phyloP scores from a whole-genome alignment of 306 rosid genomes.

The Prunus fruticosa region DNA sequence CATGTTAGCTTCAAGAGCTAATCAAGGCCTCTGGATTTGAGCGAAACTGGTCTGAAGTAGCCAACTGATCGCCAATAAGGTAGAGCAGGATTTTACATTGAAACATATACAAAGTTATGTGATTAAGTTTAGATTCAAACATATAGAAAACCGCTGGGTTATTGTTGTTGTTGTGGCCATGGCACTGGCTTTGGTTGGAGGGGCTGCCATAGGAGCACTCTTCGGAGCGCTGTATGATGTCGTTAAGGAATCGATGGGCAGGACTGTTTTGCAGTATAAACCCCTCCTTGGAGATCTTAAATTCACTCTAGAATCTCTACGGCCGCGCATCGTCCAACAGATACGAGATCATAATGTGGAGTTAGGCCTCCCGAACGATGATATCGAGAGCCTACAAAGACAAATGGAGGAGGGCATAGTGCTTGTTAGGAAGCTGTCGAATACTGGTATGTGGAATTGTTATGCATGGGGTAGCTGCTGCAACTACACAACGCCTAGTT shows the following conservation, averaged over 20 bases:
- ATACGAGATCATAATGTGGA: neutral
- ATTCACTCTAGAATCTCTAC: neutral
- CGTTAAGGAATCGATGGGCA: neutral
- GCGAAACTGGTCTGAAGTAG: too few relatives aligned
- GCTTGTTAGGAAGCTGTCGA: neutral
- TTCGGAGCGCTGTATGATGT: conserved; percentile 1
- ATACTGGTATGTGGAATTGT: neutral
- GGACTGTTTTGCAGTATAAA: neutral
- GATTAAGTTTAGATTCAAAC: neutral
- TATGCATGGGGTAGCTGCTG: neutral
- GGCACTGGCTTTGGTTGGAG: neutral
- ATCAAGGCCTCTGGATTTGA: too few relatives aligned
- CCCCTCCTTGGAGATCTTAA: neutral
- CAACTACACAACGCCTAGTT: neutral
- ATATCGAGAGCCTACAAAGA: neutral
- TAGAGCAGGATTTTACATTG: too few relatives aligned
- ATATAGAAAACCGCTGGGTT: neutral
- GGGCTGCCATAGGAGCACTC: conserved; percentile 5
- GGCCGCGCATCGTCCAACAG: neutral
- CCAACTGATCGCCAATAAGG: too few relatives aligned
- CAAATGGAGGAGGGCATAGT: neutral
- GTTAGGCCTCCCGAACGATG: neutral
- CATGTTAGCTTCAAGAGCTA: too few relatives aligned
- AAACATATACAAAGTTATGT: too few relatives aligned
- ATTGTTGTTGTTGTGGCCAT: neutral